Conservation (phyloP, 2,329 filamentous ascomycete species). For the Thelonectria discophora region DNA sequence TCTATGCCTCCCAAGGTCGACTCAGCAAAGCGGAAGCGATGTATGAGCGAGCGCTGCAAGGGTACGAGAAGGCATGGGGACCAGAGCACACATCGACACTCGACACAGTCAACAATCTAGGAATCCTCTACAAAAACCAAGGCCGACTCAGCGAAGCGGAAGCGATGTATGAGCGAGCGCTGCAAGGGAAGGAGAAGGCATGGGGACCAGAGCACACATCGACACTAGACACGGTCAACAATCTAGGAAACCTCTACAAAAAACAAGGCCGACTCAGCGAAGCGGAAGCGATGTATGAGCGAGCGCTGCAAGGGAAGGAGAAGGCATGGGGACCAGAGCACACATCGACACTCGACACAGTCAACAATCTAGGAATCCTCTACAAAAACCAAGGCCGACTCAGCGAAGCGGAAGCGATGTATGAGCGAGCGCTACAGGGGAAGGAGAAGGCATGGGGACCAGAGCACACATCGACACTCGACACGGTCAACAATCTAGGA, state of each 20-base stretch:
- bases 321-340: too few relatives aligned
- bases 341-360: constrained; percentile 41
- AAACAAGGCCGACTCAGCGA: constrained; percentile 30
- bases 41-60: constrained; percentile 24
- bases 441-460: constrained; percentile 35
- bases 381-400: constrained; percentile 29
- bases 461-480: not conserved
- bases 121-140: constrained; percentile 39
- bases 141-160: constrained; percentile 38
- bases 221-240: too few relatives aligned
- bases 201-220: too few relatives aligned
- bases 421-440: constrained; percentile 41
- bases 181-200: constrained; percentile 41
- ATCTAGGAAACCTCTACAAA: too few relatives aligned
- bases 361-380: not conserved
- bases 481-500: not conserved
- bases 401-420: constrained; percentile 43
- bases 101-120: constrained; percentile 41
- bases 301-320: not conserved
- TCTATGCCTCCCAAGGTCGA: too few relatives aligned
- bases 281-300: too few relatives aligned
- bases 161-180: constrained; percentile 43
- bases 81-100: constrained; percentile 34
- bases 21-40: too few relatives aligned
- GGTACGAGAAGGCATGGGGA: too few relatives aligned